Base-by-base conservation (phyloP, 345 rosid genomes). In the Heritiera fomes region DNA sequence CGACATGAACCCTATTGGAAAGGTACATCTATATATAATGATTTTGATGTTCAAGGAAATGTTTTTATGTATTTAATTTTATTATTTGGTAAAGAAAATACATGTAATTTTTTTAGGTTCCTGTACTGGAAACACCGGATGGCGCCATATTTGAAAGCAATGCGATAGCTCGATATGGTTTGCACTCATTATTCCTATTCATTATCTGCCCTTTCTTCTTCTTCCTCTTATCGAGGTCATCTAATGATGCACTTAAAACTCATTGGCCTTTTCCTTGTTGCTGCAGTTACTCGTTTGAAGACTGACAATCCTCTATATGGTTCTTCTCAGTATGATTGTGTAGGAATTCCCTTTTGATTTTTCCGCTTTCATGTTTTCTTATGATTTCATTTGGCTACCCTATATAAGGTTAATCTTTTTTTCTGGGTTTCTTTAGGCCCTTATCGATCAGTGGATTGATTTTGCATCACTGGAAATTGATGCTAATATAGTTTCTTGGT, bases 361-460 rank as follows among this genome's bases (percentile, higher is more conserved):
- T 5, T 10, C 3, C 52, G 10, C 53, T 10, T 40, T 17, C 17
- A 45, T 73, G 62, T 34, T 34, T 73, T 43, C 41, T 41, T 41
- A 41, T 67, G 71, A 68, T 68, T n/a, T 45, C 13, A 45, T 5
- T n/a, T 68, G 5, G 32, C 7, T 67, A 67, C 14, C 17, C 15
- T 11, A 30, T 32, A 4, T 10, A 12, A 12, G 7, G 0, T 5
- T 66, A 15, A 18, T 34, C 6, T 18, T 18, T 40, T n/a, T 3
- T 8, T 3, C 2, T 4, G 52, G 30, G n/a, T 4, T 0, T 3
- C n/a, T 71, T 20, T 65, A 96, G 98, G 98, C 86, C 45, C 97
- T 32, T 41, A 86, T 94, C 52, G 97, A 96, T 84, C 98, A 96
- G 59, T 96, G 99, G 99, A 96, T 89, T 79, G 99, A 96, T 75